Evolutionary conservation across 176 grass and related monocot genomes (phyloP).

Genomic region (Ensete glaucum): DNA sequence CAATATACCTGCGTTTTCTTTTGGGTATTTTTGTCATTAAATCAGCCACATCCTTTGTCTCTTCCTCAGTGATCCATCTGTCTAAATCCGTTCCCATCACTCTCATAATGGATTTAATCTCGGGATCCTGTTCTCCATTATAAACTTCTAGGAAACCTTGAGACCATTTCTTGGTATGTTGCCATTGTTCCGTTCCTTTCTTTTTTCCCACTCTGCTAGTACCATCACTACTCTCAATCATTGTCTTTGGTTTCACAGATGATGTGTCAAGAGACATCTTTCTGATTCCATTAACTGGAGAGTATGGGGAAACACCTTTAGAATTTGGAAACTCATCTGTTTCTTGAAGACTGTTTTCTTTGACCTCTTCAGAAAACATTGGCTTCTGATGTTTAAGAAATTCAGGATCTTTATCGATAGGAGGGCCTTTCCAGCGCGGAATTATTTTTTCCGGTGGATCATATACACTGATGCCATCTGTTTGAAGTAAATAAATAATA

Average conservation of each 20-base stretch:
- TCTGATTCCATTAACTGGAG: slow-evolving; percentile 8
- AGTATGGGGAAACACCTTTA: slow-evolving; percentile 2
- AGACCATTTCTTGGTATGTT: slow-evolving; percentile 39
- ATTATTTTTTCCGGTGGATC: slow-evolving; percentile 32
- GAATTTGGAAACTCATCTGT: slow-evolving; percentile 12
- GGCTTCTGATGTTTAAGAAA: slow-evolving; percentile 19
- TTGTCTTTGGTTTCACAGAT: slow-evolving; percentile 5
- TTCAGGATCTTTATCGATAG: slow-evolving; percentile 23
- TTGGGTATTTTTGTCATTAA: slow-evolving; percentile 27
- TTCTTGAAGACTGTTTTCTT: background rate
- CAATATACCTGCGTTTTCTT: slow-evolving; percentile 23
- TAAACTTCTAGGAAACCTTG: slow-evolving; percentile 32
- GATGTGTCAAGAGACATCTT: slow-evolving; percentile 11
- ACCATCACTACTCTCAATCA: slow-evolving; percentile 33
- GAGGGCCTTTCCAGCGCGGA: slow-evolving; percentile 27
- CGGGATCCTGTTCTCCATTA: slow-evolving; percentile 28
- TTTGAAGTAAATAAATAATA: background rate
- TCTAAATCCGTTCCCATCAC: slow-evolving; percentile 36
- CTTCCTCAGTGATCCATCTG: slow-evolving; percentile 33
- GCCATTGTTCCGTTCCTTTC: slow-evolving; percentile 27
- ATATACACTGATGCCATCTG: slow-evolving; percentile 30
- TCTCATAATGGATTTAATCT: slow-evolving; percentile 23
- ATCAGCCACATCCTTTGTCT: slow-evolving; percentile 13
- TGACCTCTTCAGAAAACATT: background rate
- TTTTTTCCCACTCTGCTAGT: slow-evolving; percentile 21